Conservation (phyloP, 2,329 filamentous ascomycete genomes). For the Beauveria bassiana region DNA sequence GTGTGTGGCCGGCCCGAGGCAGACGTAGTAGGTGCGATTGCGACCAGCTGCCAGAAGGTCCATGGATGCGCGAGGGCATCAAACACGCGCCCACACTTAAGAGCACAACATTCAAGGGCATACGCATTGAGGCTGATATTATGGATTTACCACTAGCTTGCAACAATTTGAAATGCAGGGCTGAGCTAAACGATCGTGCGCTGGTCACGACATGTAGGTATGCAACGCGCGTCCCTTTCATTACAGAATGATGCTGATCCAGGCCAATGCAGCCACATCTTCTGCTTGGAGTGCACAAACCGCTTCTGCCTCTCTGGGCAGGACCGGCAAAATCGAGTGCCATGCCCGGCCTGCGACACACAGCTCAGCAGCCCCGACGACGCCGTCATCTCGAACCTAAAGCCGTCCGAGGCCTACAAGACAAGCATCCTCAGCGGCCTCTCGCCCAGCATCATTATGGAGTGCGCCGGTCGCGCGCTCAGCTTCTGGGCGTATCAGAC, state of each 20-base stretch:
- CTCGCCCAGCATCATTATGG: conserved; percentile 74
- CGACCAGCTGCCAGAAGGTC: neutral
- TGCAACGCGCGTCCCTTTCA: neutral
- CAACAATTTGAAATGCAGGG: conserved; percentile 71
- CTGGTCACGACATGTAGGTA: conserved; percentile 87
- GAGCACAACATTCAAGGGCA: neutral
- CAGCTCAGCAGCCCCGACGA: conserved; percentile 65
- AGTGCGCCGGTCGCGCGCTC: conserved; percentile 72
- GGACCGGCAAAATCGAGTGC: conserved; percentile 27
- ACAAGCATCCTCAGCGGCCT: conserved; percentile 77
- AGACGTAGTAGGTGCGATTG: neutral
- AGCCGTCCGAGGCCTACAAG: conserved; percentile 83
- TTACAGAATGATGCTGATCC: neutral
- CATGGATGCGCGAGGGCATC: neutral
- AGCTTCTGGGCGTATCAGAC: conserved; percentile 84
- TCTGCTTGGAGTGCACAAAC: conserved; percentile 69
- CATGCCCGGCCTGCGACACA: conserved; percentile 70
- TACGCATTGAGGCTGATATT: neutral
- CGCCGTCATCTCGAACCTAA: conserved; percentile 62
- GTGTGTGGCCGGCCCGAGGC: neutral
- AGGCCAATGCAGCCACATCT: conserved; percentile 59
- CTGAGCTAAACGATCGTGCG: conserved; percentile 59
- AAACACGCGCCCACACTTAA: neutral
- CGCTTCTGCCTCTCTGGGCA: conserved; percentile 50
- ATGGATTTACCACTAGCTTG: conserved; percentile 75